These are phyloP conservation scores for Sistotremastrum niveocremeum DNA, from an alignment of 768 basidiomycete species.

Conservation along the genomic window DNA sequence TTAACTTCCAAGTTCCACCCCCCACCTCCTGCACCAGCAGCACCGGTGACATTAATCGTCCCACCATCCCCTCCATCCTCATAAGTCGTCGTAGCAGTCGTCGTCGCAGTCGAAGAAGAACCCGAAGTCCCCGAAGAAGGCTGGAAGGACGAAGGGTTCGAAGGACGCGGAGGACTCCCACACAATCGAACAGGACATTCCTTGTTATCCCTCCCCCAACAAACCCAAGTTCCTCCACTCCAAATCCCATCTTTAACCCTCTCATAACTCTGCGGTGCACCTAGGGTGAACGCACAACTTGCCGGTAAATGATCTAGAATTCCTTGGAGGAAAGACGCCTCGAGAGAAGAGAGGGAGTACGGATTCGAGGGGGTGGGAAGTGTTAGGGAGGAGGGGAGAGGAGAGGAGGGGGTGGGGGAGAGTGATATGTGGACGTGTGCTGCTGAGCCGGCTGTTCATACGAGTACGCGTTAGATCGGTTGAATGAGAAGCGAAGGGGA, in stretches of 20 bases:
- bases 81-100: too few relatives aligned
- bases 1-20: slow-evolving; percentile 37
- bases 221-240: slow-evolving; percentile 58
- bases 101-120: too few relatives aligned
- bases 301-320: slow-evolving; percentile 45
- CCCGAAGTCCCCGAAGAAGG: too few relatives aligned
- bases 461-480: too few relatives aligned
- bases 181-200: slow-evolving; percentile 51
- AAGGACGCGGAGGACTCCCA: slow-evolving; percentile 18
- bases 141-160: slow-evolving; percentile 29
- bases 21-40: too few relatives aligned
- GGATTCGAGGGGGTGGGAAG: slow-evolving; percentile 4
- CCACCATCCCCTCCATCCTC: too few relatives aligned
- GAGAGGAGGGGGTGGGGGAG: slow-evolving; percentile 12
- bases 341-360: slow-evolving; percentile 25
- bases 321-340: slow-evolving; percentile 48
- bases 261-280: slow-evolving; percentile 45
- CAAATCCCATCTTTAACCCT: slow-evolving; percentile 54
- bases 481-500: neutral
- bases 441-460: slow-evolving; percentile 30
- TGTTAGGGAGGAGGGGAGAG: neutral
- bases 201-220: slow-evolving; percentile 58
- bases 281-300: slow-evolving; percentile 42
- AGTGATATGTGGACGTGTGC: slow-evolving; percentile 58
- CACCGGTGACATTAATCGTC: too few relatives aligned